Base-by-base conservation (phyloP, 2,329 filamentous ascomycete genomes). In the Pseudophaeomoniella oleicola region DNA sequence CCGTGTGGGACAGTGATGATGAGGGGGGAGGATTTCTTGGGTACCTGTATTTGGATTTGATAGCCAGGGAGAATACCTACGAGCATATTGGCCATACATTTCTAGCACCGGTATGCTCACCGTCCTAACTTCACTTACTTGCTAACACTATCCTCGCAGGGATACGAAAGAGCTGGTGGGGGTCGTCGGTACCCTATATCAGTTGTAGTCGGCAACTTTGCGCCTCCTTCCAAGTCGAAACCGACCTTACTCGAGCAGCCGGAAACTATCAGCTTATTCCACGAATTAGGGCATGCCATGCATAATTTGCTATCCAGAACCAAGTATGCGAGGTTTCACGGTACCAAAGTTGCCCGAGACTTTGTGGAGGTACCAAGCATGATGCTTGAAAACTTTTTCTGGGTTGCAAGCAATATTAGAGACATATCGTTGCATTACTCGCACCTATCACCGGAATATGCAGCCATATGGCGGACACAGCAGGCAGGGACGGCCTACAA, bases 241-340 rank as follows among this genome's bases (percentile, higher is more conserved):
- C 82, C 82, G 4, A 81, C 75, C 15, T 67, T 88, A 3, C 69
- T 88, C 30, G 86, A 87, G 66, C 83, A 88, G 50, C 76, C 83
- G 37, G 82, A 88, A 56, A 80, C 87, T 2, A 77, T 85, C 10
- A 87, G 81, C 0, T 69, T 88, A 6, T 88, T 90, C 70, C 83
- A 90, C 50, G 30, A 32, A 17, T 14, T 32, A 6, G 30, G 30
- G 6, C 77, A 81, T 50, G 78, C 76, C 16, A 81, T 81, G 38
- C 78, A 81, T 48, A 75, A 81, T 48, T 59, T 82, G 32, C 63
- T 73, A n/a, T 71, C 69, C 12, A 67, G 72, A 27, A 75, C 71
- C 19, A 81, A 17, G n/a, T 32, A 14, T 17, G 6, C 30, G n/a
- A 13, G 14, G n/a, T 13, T 17, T 14, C 30, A 32, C 49, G 78